Base-by-base conservation (phyloP, 2,329 filamentous ascomycete species). In the Sporothrix brasiliensis region DNA sequence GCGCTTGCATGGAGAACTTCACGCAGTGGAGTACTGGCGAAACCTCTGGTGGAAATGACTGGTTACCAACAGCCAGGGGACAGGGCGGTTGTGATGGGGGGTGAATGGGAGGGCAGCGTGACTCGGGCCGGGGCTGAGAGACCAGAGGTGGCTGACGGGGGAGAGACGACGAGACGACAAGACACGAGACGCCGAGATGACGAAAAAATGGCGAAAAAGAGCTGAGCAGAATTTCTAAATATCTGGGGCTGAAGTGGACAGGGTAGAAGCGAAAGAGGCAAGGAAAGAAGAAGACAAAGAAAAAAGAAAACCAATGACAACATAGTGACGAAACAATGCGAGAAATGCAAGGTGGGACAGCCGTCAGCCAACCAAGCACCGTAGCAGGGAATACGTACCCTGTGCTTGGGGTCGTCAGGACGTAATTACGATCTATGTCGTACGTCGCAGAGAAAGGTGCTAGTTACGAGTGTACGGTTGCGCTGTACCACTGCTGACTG, bases 271-370 rank as follows among this genome's bases (percentile, higher is more conserved):
- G 11, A 27, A 27, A 44, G 47, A 39, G 11, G 7, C 6, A 19
- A 19, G 39, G 1, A 47, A 19, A 47, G 39, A 61, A 44, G 6
- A 44, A 44, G 6, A n/a, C 19, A 44, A 61, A 16, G n/a, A 63
- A 63, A 63, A 47, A 47, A 21, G 27, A 47, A 47, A 27, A n/a
- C 44, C 47, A 63, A 47, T 63, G 58, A 63, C 58, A 63, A 21
- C 39, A 63, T 63, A 63, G 39, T 63, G 58, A 63, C 58, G 58
- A 63, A 63, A 63, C 58, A 63, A 47, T 16, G 24, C 21, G 21
- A 30, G 24, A 61, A 16, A 34, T n/a, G 14, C 19, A 24, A 47
- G 27, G 58, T n/a, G 49, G 9, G 34, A n/a, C 47, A 58, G 54
- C 54, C 27, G 30, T 50, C 34, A 9, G 34, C 34, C 34, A 34